phyloP scores from a whole-genome alignment of 345 rosid species.

The Trapa incisa region DNA sequence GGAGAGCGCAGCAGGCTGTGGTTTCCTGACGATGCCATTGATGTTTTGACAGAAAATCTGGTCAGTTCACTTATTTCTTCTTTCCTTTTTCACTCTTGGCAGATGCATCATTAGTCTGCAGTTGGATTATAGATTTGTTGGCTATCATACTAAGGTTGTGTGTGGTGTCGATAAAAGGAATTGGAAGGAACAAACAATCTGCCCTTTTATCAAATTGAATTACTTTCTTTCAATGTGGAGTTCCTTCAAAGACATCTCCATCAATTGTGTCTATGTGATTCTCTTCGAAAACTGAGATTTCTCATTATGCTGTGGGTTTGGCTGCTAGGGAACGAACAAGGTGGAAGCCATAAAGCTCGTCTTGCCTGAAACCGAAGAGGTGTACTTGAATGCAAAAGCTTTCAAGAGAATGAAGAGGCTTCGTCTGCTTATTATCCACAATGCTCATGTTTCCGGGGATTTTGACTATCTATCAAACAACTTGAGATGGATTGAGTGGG shows the following conservation, averaged over 20 bases:
- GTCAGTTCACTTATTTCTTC: slow-evolving; percentile 6
- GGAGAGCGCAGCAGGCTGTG: slow-evolving; percentile 23
- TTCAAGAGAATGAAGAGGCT: slow-evolving; percentile 20
- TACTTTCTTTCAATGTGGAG: no score
- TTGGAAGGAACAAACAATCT: no score
- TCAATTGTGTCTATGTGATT: background rate
- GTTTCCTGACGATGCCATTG: slow-evolving; percentile 12
- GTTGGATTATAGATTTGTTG: no score
- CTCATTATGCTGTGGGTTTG: background rate
- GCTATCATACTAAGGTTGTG: no score
- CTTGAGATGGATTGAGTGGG: slow-evolving; percentile 15
- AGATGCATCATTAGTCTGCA: no score
- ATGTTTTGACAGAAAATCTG: slow-evolving; percentile 14
- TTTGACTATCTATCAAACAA: slow-evolving; percentile 15
- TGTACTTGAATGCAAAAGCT: slow-evolving; percentile 13
- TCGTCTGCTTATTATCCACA: slow-evolving; percentile 18
- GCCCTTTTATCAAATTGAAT: no score
- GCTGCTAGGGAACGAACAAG: slow-evolving; percentile 19
- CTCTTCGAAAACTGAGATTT: background rate
- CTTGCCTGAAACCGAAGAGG: slow-evolving; percentile 8
- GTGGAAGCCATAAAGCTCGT: slow-evolving; percentile 19
- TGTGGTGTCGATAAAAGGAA: no score
- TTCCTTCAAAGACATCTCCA: no score
- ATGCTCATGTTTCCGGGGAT: slow-evolving; percentile 16
- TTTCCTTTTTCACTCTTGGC: no score